These are phyloP conservation scores for Gracilaria domingensis DNA, from an alignment of 23 red algal species.

Conservation along the genomic window DNA sequence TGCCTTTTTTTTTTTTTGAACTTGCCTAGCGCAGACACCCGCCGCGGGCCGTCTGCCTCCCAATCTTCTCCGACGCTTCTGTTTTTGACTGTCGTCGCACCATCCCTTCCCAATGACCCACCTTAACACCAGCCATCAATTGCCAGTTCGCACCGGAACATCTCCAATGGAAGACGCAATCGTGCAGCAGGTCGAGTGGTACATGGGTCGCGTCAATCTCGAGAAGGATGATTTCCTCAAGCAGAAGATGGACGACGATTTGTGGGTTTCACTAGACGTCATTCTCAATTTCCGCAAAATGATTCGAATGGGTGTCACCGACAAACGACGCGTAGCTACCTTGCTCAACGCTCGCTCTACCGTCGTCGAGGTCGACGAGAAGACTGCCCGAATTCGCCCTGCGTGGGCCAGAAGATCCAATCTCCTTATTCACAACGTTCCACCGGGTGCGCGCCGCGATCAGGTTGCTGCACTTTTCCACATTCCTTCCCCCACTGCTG, in stretches of 20 bases:
- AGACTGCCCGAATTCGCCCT: constrained; percentile 57
- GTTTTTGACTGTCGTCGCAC: background rate
- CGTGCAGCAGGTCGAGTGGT: constrained; percentile 92
- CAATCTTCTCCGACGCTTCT: background rate
- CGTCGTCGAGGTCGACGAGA: constrained; percentile 69
- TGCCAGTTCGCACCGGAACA: constrained; percentile 27
- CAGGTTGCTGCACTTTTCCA: constrained; percentile 50
- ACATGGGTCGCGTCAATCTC: constrained; percentile 87
- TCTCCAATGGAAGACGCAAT: constrained; percentile 72
- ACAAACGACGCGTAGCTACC: constrained; percentile 54
- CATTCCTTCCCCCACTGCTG: constrained; percentile 16
- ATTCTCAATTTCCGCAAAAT: constrained; percentile 88
- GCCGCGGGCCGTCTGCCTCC: background rate
- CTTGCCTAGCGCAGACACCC: background rate
- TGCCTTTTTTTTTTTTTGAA: background rate
- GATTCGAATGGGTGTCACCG: constrained; percentile 70
- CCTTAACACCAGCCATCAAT: constrained; percentile 25
- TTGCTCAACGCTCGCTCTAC: constrained; percentile 57
- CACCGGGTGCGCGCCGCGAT: constrained; percentile 34
- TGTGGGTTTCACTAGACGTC: constrained; percentile 84
- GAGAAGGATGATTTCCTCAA: constrained; percentile 80
- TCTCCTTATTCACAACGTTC: constrained; percentile 47
- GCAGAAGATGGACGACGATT: constrained; percentile 76
- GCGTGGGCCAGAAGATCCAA: constrained; percentile 66
- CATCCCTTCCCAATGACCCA: constrained; percentile 3